Base-by-base conservation (phyloP, 352 stramenopile species). In the Saprolegnia diclina region DNA sequence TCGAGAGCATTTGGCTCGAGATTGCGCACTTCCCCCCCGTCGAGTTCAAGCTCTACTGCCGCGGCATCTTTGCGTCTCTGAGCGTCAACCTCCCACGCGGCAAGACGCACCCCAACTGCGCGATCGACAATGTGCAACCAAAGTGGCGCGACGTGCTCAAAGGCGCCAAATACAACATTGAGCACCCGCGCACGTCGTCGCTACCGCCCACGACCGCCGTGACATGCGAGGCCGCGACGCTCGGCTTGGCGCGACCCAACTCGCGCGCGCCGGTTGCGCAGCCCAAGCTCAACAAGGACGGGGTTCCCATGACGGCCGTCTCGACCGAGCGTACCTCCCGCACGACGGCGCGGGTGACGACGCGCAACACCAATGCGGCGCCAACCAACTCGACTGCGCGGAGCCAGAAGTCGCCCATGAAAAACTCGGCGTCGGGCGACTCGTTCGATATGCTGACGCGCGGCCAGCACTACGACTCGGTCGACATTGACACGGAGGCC, bases 21-120 rank as follows among this genome's bases (percentile, higher is more conserved):
- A 82, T 98, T 42, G 95, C 92, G 4, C 94, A 98, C 73, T 98
- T 98, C 67, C 83, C 98, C 56, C 92, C 95, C 1, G 76, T 98
- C 18, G 80, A 82, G 37, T 92, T 98, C 54, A 89, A 89, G 21
- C 56, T 98, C 7, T 91, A 88, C 61, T 93, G 90, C 0, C 76
- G 78, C 55, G 94, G 92, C 5, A 96, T 96, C 14, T 98, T 97
- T 73, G 79, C 95, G 5, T 81, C 88, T 21, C 87, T 97, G n/a
- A 79, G 76, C 3, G 80, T 96, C 29, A 94, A 89, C 59, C 78
- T 98, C 26, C 95, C 94, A 5, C 85, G 93, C 13, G 87, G 91
- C 63, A 59, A 59, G n/a, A 77, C 70, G 24, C 83, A 94, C 11
- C 72, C 82, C 1, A 74, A 77, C 9, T 88, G 80, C 62, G 76